These are phyloP conservation scores for Suhomyces sp. DNA, from an alignment of 805 yeast species.

Conservation along the genomic window DNA sequence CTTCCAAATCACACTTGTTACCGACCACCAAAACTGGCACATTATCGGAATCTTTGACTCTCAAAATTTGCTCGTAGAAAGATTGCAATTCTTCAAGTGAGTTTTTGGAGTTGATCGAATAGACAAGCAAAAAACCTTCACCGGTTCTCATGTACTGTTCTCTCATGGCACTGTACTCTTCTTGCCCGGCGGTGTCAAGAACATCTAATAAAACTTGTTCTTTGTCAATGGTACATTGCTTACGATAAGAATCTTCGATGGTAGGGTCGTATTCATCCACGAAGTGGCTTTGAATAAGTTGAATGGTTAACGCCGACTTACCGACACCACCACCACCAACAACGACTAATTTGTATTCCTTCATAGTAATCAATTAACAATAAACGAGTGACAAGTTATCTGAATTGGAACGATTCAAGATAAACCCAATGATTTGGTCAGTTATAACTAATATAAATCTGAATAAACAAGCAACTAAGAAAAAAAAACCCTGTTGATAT, in stretches of 20 bases:
- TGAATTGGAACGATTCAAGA: neutral
- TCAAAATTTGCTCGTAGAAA: slow-evolving; percentile 71
- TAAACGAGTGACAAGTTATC: neutral
- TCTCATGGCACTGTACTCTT: slow-evolving; percentile 80
- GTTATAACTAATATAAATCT: neutral
- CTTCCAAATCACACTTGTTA: slow-evolving; percentile 71
- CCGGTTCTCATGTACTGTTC: slow-evolving; percentile 97
- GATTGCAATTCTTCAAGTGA: slow-evolving; percentile 82
- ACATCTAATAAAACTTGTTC: slow-evolving; percentile 67
- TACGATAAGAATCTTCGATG: slow-evolving; percentile 88
- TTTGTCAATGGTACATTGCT: slow-evolving; percentile 79
- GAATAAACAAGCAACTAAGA: neutral
- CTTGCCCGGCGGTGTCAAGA: slow-evolving; percentile 97
- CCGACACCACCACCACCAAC: slow-evolving; percentile 99
- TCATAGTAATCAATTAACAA: slow-evolving; percentile 23
- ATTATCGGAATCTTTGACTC: slow-evolving; percentile 70
- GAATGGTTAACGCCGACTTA: slow-evolving; percentile 93
- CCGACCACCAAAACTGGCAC: slow-evolving; percentile 84
- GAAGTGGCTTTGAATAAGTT: slow-evolving; percentile 89
- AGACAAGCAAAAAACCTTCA: slow-evolving; percentile 87
- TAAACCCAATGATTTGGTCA: neutral
- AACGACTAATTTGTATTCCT: slow-evolving; percentile 89
- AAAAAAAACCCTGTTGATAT: neutral
- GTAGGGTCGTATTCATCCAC: slow-evolving; percentile 99
- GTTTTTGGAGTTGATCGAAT: slow-evolving; percentile 79